Percentiles rank a stretch among this genome's conserved stretches.
Evolutionary conservation across 192 early-diverging fungal species (phyloP).

Genomic region (Pilobolus umbonatus): DNA sequence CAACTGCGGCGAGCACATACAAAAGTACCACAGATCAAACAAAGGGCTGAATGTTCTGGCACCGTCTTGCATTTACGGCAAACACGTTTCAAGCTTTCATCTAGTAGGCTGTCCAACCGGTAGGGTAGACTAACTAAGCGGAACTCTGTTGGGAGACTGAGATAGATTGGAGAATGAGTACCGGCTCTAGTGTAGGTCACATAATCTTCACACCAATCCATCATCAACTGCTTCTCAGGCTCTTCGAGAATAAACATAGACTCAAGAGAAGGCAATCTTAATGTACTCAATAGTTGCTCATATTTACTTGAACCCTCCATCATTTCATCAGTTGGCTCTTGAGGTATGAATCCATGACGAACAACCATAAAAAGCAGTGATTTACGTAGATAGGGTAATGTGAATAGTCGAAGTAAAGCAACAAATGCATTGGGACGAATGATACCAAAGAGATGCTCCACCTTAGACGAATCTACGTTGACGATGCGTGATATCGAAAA

Average conservation of each 20-base stretch:
- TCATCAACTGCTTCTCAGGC: conserved; percentile 1
- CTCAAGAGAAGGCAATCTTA: conserved; percentile 69
- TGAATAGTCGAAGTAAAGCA: conserved; percentile 40
- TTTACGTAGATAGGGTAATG: conserved; percentile 74
- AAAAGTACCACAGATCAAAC: conserved; percentile 89
- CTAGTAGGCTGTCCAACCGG: conserved; percentile 82
- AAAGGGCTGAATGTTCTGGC: conserved; percentile 87
- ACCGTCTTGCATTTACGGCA: conserved; percentile 83
- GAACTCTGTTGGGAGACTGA: conserved; percentile 50
- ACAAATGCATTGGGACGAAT: conserved; percentile 1
- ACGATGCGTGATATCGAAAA: conserved; percentile 3
- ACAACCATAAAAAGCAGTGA: conserved; percentile 59
- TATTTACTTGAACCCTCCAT: conserved; percentile 49
- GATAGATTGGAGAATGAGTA: conserved; percentile 15
- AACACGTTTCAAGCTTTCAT: conserved; percentile 65
- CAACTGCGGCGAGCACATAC: conserved; percentile 92
- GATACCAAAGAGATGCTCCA: conserved; percentile 17
- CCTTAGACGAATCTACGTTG: conserved; percentile 3
- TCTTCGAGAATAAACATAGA: conserved; percentile 42
- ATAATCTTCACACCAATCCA: conserved; percentile 25
- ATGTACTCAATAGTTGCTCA: conserved; percentile 58
- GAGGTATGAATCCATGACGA: conserved; percentile 56
- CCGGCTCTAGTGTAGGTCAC: neutral
- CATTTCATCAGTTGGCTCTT: conserved; percentile 34
- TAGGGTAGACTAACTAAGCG: conserved; percentile 67